Conservation (phyloP, 2,329 filamentous ascomycete genomes). For the Cladorrhinum sp. region DNA sequence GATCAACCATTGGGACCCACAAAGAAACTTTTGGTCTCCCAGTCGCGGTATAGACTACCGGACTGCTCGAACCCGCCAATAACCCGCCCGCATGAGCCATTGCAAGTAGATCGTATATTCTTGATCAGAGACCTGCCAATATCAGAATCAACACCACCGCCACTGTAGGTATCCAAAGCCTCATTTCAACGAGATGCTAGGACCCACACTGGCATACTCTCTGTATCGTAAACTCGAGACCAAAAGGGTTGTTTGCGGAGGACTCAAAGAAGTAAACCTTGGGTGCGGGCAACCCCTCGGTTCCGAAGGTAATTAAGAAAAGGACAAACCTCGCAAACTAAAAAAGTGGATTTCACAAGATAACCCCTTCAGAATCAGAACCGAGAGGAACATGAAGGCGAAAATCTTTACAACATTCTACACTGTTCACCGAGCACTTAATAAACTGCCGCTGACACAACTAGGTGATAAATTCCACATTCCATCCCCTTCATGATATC, state of each 20-base stretch:
- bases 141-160: not conserved
- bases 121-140: not conserved
- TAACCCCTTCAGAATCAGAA: no score
- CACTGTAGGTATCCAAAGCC: no score
- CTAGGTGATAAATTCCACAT: no score
- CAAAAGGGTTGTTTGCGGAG: not conserved
- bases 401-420: no score
- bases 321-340: no score
- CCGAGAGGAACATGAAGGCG: no score
- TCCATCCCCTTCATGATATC: no score
- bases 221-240: not conserved
- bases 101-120: not conserved
- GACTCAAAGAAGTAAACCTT: slow-evolving; percentile 4
- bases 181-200: no score
- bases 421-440: no score
- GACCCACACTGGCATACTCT: not conserved
- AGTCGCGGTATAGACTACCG: not conserved
- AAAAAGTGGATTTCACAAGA: no score
- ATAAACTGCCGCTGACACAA: no score
- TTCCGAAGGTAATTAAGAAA: no score
- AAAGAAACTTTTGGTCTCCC: not conserved
- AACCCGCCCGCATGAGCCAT: not conserved
- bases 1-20: not conserved
- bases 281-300: not conserved
- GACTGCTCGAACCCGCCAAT: not conserved